A percentile compares a stretch with the other conserved stretches of the same genome.
Evolutionary conservation across 192 early-diverging fungal species (phyloP).

Genomic region (Spizellomyces sp.): DNA sequence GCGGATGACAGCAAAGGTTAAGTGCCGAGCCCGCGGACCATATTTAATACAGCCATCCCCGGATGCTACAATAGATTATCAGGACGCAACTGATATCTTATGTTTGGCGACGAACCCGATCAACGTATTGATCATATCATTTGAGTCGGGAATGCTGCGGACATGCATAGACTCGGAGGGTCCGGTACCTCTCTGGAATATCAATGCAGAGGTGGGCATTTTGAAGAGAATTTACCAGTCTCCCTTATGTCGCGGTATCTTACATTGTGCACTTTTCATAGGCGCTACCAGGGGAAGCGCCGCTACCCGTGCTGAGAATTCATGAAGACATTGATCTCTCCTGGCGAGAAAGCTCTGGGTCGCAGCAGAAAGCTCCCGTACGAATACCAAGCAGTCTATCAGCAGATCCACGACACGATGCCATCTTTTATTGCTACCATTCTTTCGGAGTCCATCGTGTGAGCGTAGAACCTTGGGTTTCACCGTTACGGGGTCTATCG

Average conservation of each 20-base stretch:
- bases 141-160: conserved; percentile 17
- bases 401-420: conserved; percentile 60
- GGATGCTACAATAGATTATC: conserved; percentile 23
- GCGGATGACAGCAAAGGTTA: conserved; percentile 8
- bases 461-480: conserved; percentile 58
- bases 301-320: conserved; percentile 55
- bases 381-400: background rate
- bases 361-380: background rate
- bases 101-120: background rate
- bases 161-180: conserved; percentile 26
- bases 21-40: conserved; percentile 49
- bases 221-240: too few species aligned
- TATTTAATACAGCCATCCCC: conserved; percentile 49
- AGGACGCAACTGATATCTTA: conserved; percentile 22
- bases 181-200: conserved; percentile 13
- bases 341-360: background rate
- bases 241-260: too few species aligned
- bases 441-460: conserved; percentile 69
- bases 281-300: background rate
- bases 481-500: conserved; percentile 32
- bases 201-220: conserved; percentile 5
- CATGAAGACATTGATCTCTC: conserved; percentile 56
- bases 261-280: too few species aligned
- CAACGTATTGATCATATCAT: conserved; percentile 14
- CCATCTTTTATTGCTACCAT: conserved; percentile 72